Evolutionary conservation across 331 rosid genomes (phyloP).

Genomic region (Malus hybrid): DNA sequence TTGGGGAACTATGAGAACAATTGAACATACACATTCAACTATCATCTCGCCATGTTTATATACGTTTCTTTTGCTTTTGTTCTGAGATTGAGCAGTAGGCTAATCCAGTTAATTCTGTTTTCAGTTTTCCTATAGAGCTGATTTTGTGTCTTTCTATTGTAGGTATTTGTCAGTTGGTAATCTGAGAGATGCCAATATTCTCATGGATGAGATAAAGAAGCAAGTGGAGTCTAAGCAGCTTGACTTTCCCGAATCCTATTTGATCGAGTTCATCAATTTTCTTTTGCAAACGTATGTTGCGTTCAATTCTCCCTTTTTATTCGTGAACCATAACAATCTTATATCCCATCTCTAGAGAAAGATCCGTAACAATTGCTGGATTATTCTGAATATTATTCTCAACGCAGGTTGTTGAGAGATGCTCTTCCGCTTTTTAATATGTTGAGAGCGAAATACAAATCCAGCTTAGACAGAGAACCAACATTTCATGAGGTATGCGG

Average conservation of each 20-base stretch:
- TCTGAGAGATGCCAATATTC: constrained; percentile 76
- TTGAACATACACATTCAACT: neutral
- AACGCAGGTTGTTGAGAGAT: constrained; percentile 81
- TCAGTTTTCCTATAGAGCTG: neutral
- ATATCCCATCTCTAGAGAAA: constrained; percentile 3
- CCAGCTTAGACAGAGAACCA: constrained; percentile 75
- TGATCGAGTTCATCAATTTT: constrained; percentile 67
- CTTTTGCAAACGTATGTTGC: constrained; percentile 74
- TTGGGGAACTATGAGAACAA: neutral
- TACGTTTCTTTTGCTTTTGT: neutral
- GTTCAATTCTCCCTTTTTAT: neutral
- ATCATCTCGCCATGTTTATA: neutral
- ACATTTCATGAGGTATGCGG: constrained; percentile 65
- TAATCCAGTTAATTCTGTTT: neutral
- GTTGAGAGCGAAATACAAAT: constrained; percentile 57
- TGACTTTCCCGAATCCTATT: constrained; percentile 53
- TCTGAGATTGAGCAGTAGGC: neutral
- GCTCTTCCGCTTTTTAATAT: constrained; percentile 80
- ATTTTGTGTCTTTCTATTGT: constrained; percentile 10
- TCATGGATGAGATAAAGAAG: constrained; percentile 73
- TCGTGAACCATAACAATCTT: constrained; percentile 1
- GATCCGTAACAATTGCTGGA: neutral
- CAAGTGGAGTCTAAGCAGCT: constrained; percentile 40
- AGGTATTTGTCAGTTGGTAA: constrained; percentile 84
- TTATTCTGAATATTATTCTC: neutral